Conservation (phyloP, 495 filamentous ascomycete genomes). For the Aspergillus cavernicola region DNA sequence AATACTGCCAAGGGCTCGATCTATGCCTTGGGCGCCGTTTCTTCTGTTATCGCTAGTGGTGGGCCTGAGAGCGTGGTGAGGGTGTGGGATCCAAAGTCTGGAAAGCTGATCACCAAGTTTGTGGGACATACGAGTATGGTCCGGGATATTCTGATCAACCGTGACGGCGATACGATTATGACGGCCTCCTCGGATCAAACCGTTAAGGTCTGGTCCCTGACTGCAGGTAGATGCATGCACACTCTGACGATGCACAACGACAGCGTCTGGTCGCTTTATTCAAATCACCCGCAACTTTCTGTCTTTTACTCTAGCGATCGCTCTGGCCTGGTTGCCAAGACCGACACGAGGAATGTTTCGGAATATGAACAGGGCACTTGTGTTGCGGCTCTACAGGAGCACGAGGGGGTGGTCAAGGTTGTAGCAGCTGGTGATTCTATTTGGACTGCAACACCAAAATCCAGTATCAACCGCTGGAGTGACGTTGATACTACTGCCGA, state of each 20-base stretch:
- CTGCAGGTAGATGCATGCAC: conserved; percentile 91
- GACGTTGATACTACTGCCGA: conserved; percentile 74
- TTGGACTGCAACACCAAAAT: conserved; percentile 92
- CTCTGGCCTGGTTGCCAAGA: conserved; percentile 89
- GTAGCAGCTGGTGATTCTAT: conserved; percentile 76
- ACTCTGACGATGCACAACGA: conserved; percentile 98
- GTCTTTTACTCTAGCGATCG: conserved; percentile 94
- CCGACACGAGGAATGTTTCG: conserved; percentile 71
- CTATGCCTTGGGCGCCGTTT: conserved; percentile 77
- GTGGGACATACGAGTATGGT: conserved; percentile 98
- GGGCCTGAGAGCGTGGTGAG: conserved; percentile 92
- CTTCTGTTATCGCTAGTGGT: conserved; percentile 79
- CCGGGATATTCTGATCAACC: conserved; percentile 82
- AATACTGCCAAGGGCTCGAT: conserved; percentile 87
- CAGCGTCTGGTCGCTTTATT: conserved; percentile 95
- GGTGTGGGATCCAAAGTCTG: conserved; percentile 87
- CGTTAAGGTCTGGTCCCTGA: conserved; percentile 95
- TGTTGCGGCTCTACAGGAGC: conserved; percentile 83
- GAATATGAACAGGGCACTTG: conserved; percentile 89
- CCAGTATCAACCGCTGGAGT: conserved; percentile 91
- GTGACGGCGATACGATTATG: conserved; percentile 85
- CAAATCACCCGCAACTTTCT: conserved; percentile 76
- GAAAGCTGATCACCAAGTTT: conserved; percentile 90
- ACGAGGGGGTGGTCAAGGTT: conserved; percentile 83
- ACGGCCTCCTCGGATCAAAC: conserved; percentile 95